These are phyloP conservation scores for Saccharomyces hybrid DNA, from an alignment of 1,139 yeast species.

Conservation along the genomic window DNA sequence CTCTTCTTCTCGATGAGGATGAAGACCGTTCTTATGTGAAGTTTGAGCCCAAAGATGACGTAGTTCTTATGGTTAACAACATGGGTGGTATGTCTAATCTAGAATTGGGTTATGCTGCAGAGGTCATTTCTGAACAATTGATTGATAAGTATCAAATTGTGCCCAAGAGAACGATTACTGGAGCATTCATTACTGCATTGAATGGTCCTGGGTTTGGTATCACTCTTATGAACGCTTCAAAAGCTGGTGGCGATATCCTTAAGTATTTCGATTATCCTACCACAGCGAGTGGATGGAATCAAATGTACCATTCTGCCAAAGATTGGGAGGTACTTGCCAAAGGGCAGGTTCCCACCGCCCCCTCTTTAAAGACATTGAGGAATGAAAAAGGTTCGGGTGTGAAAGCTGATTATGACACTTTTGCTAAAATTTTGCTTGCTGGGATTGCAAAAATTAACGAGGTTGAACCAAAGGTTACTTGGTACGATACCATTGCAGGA, in stretches of 20 bases:
- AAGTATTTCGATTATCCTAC: conserved; percentile 53
- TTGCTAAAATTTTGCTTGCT: conserved; percentile 32
- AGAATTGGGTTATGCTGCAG: conserved; percentile 37
- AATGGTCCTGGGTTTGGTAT: conserved; percentile 48
- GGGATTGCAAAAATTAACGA: conserved; percentile 38
- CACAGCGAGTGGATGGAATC: conserved; percentile 64
- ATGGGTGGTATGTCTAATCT: conserved; percentile 46
- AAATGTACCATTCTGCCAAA: conserved; percentile 27
- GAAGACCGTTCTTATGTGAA: conserved; percentile 40
- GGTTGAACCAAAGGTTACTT: conserved; percentile 42
- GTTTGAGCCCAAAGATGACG: conserved; percentile 35
- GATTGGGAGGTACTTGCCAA: conserved; percentile 20
- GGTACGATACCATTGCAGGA: conserved; percentile 46
- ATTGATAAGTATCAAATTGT: conserved; percentile 34
- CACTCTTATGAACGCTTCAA: conserved; percentile 41
- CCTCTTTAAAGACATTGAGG: conserved; percentile 32
- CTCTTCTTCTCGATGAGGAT: conserved; percentile 36
- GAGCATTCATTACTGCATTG: conserved; percentile 45
- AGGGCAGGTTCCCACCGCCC: conserved; percentile 33
- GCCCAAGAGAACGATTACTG: conserved; percentile 40
- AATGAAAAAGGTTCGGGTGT: conserved; percentile 33
- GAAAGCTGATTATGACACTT: conserved; percentile 32
- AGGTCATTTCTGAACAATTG: conserved; percentile 34
- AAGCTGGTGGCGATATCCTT: conserved; percentile 34
- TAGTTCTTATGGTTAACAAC: conserved; percentile 43